phyloP scores from a whole-genome alignment of 495 filamentous ascomycete genomes.

The Podospora tetraspora region DNA sequence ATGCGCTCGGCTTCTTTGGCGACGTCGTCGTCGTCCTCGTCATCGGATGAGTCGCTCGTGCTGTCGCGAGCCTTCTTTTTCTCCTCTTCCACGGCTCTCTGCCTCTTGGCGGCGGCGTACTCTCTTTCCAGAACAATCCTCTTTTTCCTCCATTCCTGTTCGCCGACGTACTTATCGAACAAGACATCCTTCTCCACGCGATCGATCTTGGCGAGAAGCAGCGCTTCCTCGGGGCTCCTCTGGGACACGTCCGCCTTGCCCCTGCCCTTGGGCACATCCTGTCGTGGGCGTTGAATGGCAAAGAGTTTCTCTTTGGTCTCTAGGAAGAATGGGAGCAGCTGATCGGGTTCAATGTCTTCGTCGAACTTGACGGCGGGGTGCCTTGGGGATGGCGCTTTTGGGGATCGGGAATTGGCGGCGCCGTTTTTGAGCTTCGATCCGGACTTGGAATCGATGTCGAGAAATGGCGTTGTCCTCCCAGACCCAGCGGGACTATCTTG shows the following conservation, averaged over 20 bases:
- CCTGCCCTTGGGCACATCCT: slow-evolving; percentile 44
- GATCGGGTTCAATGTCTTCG: slow-evolving; percentile 62
- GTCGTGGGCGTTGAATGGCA: slow-evolving; percentile 58
- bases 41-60: slow-evolving; percentile 9
- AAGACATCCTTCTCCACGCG: slow-evolving; percentile 78
- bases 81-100: slow-evolving; percentile 34
- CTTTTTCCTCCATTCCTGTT: slow-evolving; percentile 64
- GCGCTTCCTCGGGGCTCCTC: slow-evolving; percentile 50
- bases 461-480: slow-evolving; percentile 42
- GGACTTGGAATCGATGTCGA: slow-evolving; percentile 29
- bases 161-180: slow-evolving; percentile 73
- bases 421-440: slow-evolving; percentile 32
- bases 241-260: slow-evolving; percentile 21
- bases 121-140: slow-evolving; percentile 61
- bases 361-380: slow-evolving; percentile 41
- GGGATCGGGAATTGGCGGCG: slow-evolving; percentile 19
- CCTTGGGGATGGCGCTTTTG: slow-evolving; percentile 25
- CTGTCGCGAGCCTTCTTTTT: slow-evolving; percentile 24
- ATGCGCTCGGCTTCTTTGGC: slow-evolving; percentile 47
- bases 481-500: slow-evolving; percentile 42
- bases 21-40: slow-evolving; percentile 46
- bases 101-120: slow-evolving; percentile 38
- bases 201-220: slow-evolving; percentile 63
- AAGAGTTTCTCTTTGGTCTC: slow-evolving; percentile 67
- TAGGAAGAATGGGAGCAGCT: slow-evolving; percentile 70